These are phyloP conservation scores for Cladophialophora bantiana DNA, from an alignment of 2,329 filamentous ascomycete genomes.

Conservation along the genomic window DNA sequence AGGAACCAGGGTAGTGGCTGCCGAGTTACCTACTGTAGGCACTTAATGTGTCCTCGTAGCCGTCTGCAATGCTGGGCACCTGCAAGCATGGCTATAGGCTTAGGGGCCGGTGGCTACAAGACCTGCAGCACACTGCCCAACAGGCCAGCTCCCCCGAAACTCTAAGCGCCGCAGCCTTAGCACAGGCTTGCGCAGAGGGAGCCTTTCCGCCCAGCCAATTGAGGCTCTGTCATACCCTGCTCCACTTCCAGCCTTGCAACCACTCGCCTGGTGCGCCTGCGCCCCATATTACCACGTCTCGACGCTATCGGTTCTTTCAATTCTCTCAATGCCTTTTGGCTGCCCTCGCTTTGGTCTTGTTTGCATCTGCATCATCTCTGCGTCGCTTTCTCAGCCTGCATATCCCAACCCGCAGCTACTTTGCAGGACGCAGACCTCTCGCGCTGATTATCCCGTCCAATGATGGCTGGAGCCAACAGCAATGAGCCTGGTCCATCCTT, in stretches of 20 bases:
- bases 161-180: slow-evolving; percentile 1
- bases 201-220: slow-evolving; percentile 5
- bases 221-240: background rate
- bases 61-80: background rate
- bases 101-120: background rate
- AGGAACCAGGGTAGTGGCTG: background rate
- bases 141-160: slow-evolving; percentile 17
- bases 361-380: slow-evolving; percentile 5
- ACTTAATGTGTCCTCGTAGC: background rate
- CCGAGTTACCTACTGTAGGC: background rate
- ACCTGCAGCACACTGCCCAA: background rate
- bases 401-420: slow-evolving; percentile 23
- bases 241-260: slow-evolving; percentile 26
- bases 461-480: slow-evolving; percentile 25
- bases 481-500: slow-evolving; percentile 22
- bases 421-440: slow-evolving; percentile 16
- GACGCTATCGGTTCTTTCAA: background rate
- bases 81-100: background rate
- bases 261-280: slow-evolving; percentile 9
- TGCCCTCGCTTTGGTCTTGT: slow-evolving; percentile 8
- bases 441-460: slow-evolving; percentile 26
- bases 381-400: slow-evolving; percentile 18
- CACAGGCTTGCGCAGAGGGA: slow-evolving; percentile 2
- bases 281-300: slow-evolving; percentile 1
- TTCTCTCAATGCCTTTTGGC: slow-evolving; percentile 17